phyloP scores from a whole-genome alignment of 768 basidiomycete species.

The Leccinum longicurvipes region DNA sequence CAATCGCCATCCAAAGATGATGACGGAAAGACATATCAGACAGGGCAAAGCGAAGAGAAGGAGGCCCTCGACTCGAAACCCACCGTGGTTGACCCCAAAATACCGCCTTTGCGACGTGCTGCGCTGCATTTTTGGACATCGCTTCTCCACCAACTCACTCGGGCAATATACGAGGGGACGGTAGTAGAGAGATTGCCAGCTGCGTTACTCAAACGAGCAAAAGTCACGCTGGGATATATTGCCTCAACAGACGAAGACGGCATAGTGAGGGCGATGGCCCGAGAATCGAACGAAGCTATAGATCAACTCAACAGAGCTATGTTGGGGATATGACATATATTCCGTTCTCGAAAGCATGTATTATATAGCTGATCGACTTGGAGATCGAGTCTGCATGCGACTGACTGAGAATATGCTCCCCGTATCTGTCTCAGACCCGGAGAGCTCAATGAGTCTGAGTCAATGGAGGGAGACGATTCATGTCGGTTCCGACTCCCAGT shows the following conservation, averaged over 20 bases:
- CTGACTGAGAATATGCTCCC: conserved; percentile 42
- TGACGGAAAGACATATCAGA: conserved; percentile 4
- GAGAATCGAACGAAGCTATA: conserved; percentile 59
- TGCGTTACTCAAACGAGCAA: conserved; percentile 46
- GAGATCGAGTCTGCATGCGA: background rate
- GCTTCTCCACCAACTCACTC: conserved; percentile 58
- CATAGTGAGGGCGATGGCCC: conserved; percentile 72
- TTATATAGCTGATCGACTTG: background rate
- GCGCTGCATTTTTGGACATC: conserved; percentile 79
- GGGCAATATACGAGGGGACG: conserved; percentile 44
- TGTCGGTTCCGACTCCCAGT: conserved; percentile 49
- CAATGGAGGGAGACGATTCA: conserved; percentile 65
- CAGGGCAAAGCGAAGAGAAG: conserved; percentile 7
- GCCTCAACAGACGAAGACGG: conserved; percentile 68
- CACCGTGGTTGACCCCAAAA: conserved; percentile 53
- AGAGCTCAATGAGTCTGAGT: conserved; percentile 68
- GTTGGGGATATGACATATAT: conserved; percentile 27
- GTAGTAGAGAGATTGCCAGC: conserved; percentile 20
- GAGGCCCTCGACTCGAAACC: conserved; percentile 53
- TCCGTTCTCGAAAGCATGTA: too few species aligned
- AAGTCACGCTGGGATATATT: conserved; percentile 65
- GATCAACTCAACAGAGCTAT: conserved; percentile 47
- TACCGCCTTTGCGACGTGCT: conserved; percentile 80
- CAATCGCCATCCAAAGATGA: conserved; percentile 17
- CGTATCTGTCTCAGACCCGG: conserved; percentile 93